These are phyloP conservation scores for Phlyctochytrium planicorne DNA, from an alignment of 192 early-diverging fungal genomes.

Conservation along the genomic window DNA sequence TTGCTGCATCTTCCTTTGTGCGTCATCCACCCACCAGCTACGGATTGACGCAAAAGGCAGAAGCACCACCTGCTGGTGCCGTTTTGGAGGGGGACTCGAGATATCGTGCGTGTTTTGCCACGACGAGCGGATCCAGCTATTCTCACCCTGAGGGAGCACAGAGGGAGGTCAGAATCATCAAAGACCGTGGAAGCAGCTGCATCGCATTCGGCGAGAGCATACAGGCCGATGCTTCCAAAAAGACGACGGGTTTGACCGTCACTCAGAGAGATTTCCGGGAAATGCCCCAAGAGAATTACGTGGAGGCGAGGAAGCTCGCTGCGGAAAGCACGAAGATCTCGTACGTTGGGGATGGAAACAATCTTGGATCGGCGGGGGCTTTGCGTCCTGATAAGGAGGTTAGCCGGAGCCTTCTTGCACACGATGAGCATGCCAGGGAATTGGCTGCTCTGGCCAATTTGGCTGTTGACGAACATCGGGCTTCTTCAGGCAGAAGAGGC, in stretches of 20 bases:
- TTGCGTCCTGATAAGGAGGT: constrained; percentile 15
- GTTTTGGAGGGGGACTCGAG: constrained; percentile 7
- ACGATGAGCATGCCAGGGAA: neutral
- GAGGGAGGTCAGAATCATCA: neutral
- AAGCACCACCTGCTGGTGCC: neutral
- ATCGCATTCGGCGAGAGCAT: constrained; percentile 25
- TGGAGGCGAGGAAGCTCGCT: neutral
- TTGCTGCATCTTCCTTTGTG: constrained; percentile 32
- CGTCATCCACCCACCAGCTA: constrained; percentile 9
- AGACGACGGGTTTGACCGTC: constrained; percentile 4
- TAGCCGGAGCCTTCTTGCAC: constrained; percentile 11
- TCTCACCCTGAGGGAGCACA: neutral
- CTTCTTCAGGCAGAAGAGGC: neutral
- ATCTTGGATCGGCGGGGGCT: constrained; percentile 20
- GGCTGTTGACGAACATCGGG: neutral
- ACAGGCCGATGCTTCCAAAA: neutral
- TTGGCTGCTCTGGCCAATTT: neutral
- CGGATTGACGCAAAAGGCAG: neutral
- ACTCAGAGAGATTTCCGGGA: constrained; percentile 18
- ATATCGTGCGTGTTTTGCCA: neutral
- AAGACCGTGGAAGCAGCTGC: neutral
- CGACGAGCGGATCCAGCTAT: constrained; percentile 17
- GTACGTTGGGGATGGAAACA: constrained; percentile 13
- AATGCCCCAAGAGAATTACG: neutral
- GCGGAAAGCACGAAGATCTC: neutral